Conservation (phyloP, 345 rosid species). For the Brassica carinata region DNA sequence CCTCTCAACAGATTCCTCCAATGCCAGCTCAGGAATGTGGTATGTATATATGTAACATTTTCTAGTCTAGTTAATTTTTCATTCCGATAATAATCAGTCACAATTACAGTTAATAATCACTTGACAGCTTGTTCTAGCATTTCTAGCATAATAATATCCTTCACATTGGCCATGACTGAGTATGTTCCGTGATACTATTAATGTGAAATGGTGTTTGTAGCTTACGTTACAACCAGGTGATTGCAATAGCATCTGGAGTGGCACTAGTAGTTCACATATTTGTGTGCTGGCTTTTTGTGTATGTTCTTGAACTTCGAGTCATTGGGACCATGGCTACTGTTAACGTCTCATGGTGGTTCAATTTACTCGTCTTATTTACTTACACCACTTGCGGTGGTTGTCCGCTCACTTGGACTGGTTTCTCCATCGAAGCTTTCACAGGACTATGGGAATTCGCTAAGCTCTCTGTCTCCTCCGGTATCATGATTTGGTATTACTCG, state of each 20-base stretch:
- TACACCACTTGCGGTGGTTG: constrained; percentile 40
- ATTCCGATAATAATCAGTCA: background rate
- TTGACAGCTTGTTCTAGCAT: background rate
- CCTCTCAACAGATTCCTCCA: constrained; percentile 79
- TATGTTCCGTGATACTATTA: background rate
- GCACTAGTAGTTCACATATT: constrained; percentile 59
- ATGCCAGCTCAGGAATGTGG: constrained; percentile 48
- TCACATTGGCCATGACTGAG: background rate
- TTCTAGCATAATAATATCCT: background rate
- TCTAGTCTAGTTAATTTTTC: background rate
- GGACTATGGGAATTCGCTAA: constrained; percentile 76
- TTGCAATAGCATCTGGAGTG: constrained; percentile 53
- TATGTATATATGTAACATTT: constrained; percentile 1
- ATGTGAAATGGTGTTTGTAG: too few species aligned
- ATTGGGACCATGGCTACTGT: constrained; percentile 57
- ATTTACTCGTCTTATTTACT: constrained; percentile 38
- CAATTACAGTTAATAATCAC: background rate
- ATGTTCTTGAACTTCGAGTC: constrained; percentile 52
- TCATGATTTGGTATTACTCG: constrained; percentile 68
- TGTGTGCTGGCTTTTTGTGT: constrained; percentile 68
- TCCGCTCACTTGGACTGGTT: constrained; percentile 71
- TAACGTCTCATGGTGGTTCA: constrained; percentile 75
- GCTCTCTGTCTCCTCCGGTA: constrained; percentile 81
- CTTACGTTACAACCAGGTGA: constrained; percentile 30
- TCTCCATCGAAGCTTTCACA: constrained; percentile 71